Evolutionary conservation across 768 basidiomycete species (phyloP).

Genomic region (Rhizopogon vulgaris): DNA sequence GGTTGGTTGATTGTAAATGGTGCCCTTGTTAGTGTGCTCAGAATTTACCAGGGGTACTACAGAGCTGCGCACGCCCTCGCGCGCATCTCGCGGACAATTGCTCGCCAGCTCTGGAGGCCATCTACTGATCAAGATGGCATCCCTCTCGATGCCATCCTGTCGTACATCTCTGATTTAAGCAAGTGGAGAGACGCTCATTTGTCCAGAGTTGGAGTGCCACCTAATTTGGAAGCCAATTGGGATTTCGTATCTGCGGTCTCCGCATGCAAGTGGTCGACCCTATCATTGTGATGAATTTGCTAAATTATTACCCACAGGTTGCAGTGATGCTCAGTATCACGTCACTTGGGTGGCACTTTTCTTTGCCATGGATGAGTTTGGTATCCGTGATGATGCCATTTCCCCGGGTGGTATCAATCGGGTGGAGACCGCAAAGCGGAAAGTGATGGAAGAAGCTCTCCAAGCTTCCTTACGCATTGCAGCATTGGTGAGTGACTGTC

Average conservation of each 20-base stretch:
- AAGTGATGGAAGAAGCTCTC: constrained; percentile 74
- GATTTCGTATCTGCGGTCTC: constrained; percentile 80
- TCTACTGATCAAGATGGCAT: constrained; percentile 73
- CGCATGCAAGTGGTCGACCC: constrained; percentile 38
- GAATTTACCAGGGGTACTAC: constrained; percentile 63
- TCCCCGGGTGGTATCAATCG: constrained; percentile 41
- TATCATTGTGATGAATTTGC: neutral
- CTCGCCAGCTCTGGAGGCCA: constrained; percentile 76
- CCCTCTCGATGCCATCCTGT: constrained; percentile 54
- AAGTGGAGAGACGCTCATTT: constrained; percentile 78
- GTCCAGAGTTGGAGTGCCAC: constrained; percentile 77
- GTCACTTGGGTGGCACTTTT: constrained; percentile 86
- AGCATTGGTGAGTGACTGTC: constrained; percentile 54
- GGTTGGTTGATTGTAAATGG: constrained; percentile 36
- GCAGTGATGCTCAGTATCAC: constrained; percentile 87
- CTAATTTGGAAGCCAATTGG: constrained; percentile 80
- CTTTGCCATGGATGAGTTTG: constrained; percentile 79
- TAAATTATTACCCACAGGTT: constrained; percentile 35
- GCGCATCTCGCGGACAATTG: constrained; percentile 76
- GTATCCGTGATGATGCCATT: constrained; percentile 55
- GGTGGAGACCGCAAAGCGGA: constrained; percentile 59
- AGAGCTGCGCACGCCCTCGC: constrained; percentile 80
- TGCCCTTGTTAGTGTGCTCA: constrained; percentile 8
- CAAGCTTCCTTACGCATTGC: constrained; percentile 85
- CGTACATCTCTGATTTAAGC: constrained; percentile 49